Evolutionary conservation across 768 basidiomycete genomes (phyloP).

Genomic region (Boletus rufocinnamomeus): DNA sequence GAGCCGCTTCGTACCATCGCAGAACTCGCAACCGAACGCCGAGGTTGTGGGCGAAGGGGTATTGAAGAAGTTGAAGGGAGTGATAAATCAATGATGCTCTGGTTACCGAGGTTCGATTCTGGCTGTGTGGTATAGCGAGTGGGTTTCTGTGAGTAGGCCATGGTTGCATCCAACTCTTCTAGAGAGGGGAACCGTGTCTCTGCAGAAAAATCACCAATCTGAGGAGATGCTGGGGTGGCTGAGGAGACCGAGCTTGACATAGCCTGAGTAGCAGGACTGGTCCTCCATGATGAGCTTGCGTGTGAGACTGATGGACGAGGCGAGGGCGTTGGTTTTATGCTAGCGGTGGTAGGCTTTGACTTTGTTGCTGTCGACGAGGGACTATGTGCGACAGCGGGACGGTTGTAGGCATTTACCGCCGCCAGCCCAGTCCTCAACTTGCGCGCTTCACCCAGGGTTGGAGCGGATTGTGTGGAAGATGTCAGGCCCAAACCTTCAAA

Average conservation of each 20-base stretch:
- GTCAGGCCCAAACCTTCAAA: slow-evolving; percentile 73
- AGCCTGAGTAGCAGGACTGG: slow-evolving; percentile 18
- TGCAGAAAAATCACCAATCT: slow-evolving; percentile 46
- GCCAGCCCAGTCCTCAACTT: slow-evolving; percentile 72
- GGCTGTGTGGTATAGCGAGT: slow-evolving; percentile 19
- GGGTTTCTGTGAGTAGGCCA: slow-evolving; percentile 35
- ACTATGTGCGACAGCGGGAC: slow-evolving; percentile 12
- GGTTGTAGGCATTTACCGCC: slow-evolving; percentile 43
- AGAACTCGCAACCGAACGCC: slow-evolving; percentile 18
- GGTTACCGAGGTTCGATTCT: slow-evolving; percentile 14
- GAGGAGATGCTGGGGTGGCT: slow-evolving; percentile 35
- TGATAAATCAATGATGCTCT: slow-evolving; percentile 26
- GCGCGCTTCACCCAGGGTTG: slow-evolving; percentile 76
- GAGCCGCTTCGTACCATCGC: slow-evolving; percentile 39
- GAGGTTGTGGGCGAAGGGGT: slow-evolving; percentile 25
- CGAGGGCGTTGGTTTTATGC: slow-evolving; percentile 30
- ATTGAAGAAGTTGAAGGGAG: slow-evolving; percentile 25
- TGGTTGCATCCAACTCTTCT: slow-evolving; percentile 74
- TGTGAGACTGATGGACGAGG: slow-evolving; percentile 30
- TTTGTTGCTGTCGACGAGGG: slow-evolving; percentile 20
- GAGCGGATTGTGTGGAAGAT: slow-evolving; percentile 47
- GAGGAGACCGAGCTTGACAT: slow-evolving; percentile 41
- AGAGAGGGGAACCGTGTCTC: slow-evolving; percentile 87
- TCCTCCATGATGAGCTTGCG: slow-evolving; percentile 22
- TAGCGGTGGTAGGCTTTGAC: slow-evolving; percentile 21